Percentiles rank a stretch among this genome's conserved stretches.
Evolutionary conservation across 305 asterid genomes (phyloP).

Genomic region (Solanum hybrid): DNA sequence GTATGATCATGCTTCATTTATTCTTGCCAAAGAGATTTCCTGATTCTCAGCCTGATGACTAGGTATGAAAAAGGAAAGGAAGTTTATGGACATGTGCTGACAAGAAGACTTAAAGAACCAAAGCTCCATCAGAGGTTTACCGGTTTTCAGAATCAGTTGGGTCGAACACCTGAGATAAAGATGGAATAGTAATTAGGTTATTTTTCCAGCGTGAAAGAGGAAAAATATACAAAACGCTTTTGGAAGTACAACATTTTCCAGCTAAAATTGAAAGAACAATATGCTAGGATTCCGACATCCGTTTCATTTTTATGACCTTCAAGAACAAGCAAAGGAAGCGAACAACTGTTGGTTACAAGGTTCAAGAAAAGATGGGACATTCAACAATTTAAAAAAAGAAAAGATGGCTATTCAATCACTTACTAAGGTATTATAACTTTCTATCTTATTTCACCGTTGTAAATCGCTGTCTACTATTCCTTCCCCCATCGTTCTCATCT

Average conservation of each 20-base stretch:
- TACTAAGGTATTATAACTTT: neutral
- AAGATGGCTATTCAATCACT: neutral
- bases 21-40: neutral
- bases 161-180: neutral
- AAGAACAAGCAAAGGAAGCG: neutral
- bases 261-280: neutral
- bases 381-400: neutral
- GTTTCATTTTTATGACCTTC: neutral
- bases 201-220: neutral
- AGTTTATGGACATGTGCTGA: neutral
- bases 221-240: neutral
- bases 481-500: neutral
- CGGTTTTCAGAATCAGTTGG: neutral
- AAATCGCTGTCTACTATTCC: neutral
- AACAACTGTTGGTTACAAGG: neutral
- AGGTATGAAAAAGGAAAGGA: neutral
- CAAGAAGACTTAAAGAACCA: neutral
- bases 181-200: neutral
- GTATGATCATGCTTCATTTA: neutral
- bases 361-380: neutral
- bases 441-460: neutral
- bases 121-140: neutral
- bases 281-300: neutral
- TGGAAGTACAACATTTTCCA: neutral
- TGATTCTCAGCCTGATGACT: neutral